Evolutionary conservation across 1,284 basidiomycete species (phyloP).

Genomic region (Rhodotorula sp.): DNA sequence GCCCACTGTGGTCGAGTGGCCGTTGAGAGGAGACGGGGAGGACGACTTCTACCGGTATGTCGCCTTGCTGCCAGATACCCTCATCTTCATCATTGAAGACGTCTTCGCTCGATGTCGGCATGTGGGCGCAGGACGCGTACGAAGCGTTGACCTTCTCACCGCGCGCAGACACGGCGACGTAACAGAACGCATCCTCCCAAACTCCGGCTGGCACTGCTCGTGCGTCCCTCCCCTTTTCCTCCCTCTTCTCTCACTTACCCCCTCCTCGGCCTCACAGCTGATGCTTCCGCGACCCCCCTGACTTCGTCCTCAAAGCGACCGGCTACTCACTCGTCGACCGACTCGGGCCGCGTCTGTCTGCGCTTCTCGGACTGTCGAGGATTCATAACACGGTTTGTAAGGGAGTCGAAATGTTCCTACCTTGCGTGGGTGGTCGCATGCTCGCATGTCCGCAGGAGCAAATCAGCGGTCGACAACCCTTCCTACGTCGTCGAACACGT

Average conservation of each 20-base stretch:
- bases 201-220: conserved; percentile 58
- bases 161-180: conserved; percentile 57
- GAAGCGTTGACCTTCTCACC: conserved; percentile 49
- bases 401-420: conserved; percentile 66
- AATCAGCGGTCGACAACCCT: conserved; percentile 58
- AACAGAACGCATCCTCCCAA: conserved; percentile 58
- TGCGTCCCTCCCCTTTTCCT: conserved; percentile 24
- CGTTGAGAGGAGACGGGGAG: conserved; percentile 15
- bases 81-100: too few relatives aligned
- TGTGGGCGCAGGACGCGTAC: background rate
- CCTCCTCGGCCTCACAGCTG: conserved; percentile 50
- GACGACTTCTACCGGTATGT: conserved; percentile 32
- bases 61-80: too few relatives aligned
- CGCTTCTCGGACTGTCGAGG: conserved; percentile 55
- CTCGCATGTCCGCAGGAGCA: conserved; percentile 43
- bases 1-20: conserved; percentile 33
- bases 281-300: conserved; percentile 62
- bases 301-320: conserved; percentile 58
- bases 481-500: conserved; percentile 57
- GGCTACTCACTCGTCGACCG: conserved; percentile 66
- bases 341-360: conserved; percentile 55
- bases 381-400: conserved; percentile 63
- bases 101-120: too few relatives aligned
- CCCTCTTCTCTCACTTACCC: conserved; percentile 50
- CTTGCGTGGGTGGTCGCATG: too few relatives aligned